Evolutionary conservation across 306 rosid species (phyloP).

Genomic region (Hippophae tibetana): DNA sequence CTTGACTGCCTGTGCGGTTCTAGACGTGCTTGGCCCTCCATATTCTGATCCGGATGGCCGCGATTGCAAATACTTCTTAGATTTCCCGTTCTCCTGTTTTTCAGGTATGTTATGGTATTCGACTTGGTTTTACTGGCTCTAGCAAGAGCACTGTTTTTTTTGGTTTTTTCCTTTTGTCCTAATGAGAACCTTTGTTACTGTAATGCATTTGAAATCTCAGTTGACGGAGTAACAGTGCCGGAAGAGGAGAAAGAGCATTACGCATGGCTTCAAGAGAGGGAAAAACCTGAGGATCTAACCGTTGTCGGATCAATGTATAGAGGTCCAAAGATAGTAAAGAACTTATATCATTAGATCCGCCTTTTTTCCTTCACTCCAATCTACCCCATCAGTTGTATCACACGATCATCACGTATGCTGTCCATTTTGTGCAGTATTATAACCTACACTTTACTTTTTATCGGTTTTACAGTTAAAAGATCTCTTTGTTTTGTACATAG

Average conservation of each 20-base stretch:
- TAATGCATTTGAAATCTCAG: constrained; percentile 22
- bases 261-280: constrained; percentile 89
- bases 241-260: constrained; percentile 49
- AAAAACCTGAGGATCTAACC: constrained; percentile 46
- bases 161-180: no score
- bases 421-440: constrained; percentile 15
- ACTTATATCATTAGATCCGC: not conserved
- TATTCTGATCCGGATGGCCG: constrained; percentile 72
- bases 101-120: constrained; percentile 33
- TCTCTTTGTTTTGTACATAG: no score
- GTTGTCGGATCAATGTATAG: constrained; percentile 50
- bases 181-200: not conserved
- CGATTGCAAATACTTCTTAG: constrained; percentile 70
- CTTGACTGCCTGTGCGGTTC: constrained; percentile 80
- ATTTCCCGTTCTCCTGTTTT: constrained; percentile 44
- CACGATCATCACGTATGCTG: constrained; percentile 9
- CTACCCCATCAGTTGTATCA: constrained; percentile 1
- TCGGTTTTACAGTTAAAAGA: not conserved
- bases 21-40: constrained; percentile 96
- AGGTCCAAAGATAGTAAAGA: constrained; percentile 61
- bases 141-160: not conserved
- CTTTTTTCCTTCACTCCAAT: not conserved
- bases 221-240: constrained; percentile 38
- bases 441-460: constrained; percentile 4
- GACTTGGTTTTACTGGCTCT: not conserved